These are phyloP conservation scores for Xerocomellus intermedius DNA, from an alignment of 768 basidiomycete species.

Conservation along the genomic window DNA sequence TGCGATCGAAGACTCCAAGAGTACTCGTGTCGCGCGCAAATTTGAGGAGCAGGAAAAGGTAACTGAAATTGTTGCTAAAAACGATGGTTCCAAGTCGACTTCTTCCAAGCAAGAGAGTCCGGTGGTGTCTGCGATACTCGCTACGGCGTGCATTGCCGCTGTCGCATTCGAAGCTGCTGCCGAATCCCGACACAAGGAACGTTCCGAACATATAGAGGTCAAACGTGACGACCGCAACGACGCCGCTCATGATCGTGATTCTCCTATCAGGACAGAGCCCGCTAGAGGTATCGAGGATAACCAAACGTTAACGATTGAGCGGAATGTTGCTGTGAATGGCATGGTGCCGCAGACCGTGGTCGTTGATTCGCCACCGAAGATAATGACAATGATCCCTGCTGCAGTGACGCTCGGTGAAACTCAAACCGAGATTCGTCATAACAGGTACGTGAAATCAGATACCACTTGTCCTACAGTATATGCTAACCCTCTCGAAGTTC, in stretches of 20 bases:
- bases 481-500: background rate
- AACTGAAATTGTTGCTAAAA: background rate
- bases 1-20: background rate
- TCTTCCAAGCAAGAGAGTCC: conserved; percentile 8
- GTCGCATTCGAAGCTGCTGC: conserved; percentile 9
- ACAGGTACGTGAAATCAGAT: background rate
- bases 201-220: background rate
- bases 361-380: background rate
- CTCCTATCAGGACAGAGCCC: background rate
- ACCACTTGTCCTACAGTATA: background rate
- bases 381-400: too few species aligned
- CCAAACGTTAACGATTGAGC: background rate
- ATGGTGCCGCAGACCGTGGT: background rate
- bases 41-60: background rate
- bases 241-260: background rate
- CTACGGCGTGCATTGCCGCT: conserved; percentile 11
- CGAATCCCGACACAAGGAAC: conserved; percentile 5
- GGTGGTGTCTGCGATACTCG: conserved; percentile 10
- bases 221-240: background rate
- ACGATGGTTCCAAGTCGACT: background rate
- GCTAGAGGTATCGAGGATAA: background rate
- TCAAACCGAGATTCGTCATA: background rate
- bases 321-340: background rate
- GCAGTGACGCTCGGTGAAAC: background rate
- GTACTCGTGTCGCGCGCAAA: background rate